Conservation (phyloP, 352 stramenopile genomes). For the Globisporangium yorkense region DNA sequence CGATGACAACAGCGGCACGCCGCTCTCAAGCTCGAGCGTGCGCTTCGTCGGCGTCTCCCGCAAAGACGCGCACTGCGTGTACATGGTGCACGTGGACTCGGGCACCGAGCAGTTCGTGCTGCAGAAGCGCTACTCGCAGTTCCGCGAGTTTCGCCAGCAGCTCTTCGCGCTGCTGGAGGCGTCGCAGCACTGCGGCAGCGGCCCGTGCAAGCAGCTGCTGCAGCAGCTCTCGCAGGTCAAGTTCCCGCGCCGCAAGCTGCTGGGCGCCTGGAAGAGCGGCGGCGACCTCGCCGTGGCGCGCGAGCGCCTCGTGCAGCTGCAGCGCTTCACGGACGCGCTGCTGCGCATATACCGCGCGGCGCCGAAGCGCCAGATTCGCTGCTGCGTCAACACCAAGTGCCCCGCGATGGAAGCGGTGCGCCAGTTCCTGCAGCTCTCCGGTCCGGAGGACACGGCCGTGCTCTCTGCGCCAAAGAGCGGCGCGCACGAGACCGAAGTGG, state of each 20-base stretch:
- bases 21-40: constrained; percentile 30
- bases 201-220: constrained; percentile 33
- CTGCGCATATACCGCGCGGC: constrained; percentile 44
- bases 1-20: constrained; percentile 7
- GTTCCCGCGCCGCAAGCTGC: constrained; percentile 45
- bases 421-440: constrained; percentile 40
- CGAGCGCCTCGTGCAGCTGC: constrained; percentile 31
- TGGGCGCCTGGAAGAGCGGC: constrained; percentile 10
- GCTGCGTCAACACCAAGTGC: constrained; percentile 54
- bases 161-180: constrained; percentile 25
- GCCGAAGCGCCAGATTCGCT: constrained; percentile 40
- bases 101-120: constrained; percentile 43
- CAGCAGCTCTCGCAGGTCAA: constrained; percentile 43
- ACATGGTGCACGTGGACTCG: constrained; percentile 51
- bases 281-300: constrained; percentile 23
- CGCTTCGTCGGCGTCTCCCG: constrained; percentile 40
- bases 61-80: constrained; percentile 37
- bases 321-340: constrained; percentile 48
- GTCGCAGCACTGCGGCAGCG: constrained; percentile 25
- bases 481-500: background rate
- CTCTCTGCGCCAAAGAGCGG: background rate
- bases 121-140: constrained; percentile 67
- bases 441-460: constrained; percentile 13
- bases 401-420: constrained; percentile 32
- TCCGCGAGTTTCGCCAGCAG: constrained; percentile 48